phyloP scores from a whole-genome alignment of 306 rosid genomes.

The Lathyrus aphaca region DNA sequence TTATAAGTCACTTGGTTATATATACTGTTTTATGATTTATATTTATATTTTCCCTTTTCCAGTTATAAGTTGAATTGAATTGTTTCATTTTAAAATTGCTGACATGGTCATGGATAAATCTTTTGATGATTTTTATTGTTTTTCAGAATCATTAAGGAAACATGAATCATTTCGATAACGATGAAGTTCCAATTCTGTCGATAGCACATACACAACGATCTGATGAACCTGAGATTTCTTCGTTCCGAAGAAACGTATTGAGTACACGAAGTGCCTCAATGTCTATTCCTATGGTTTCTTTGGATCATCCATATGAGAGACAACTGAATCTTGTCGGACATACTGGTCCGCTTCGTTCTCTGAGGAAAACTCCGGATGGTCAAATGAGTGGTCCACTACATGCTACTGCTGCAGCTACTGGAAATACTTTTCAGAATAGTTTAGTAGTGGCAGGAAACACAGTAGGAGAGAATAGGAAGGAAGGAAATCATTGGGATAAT shows the following conservation, averaged over 20 bases:
- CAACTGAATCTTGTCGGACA: not conserved
- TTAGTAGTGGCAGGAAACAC: not conserved
- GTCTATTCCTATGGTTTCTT: not conserved
- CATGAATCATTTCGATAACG: conserved; percentile 26
- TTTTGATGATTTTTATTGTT: conserved; percentile 13
- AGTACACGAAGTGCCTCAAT: not conserved
- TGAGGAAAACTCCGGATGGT: not conserved
- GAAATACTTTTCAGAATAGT: not conserved
- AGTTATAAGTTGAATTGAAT: conserved; percentile 4
- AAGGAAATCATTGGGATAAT: too few species aligned
- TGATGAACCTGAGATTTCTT: conserved; percentile 44
- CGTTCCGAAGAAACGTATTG: conserved; percentile 37
- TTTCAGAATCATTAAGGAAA: conserved; percentile 1
- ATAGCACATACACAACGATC: conserved; percentile 38
- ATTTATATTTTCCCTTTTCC: not conserved
- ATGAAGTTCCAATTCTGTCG: conserved; percentile 64
- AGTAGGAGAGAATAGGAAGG: not conserved
- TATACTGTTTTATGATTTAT: conserved; percentile 7
- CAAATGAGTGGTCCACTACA: not conserved
- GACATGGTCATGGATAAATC: not conserved
- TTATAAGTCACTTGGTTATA: not conserved
- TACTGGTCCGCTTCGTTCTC: not conserved
- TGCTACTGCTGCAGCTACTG: not conserved
- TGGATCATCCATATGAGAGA: not conserved
- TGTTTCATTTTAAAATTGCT: conserved; percentile 7